phyloP scores from a whole-genome alignment of 106 monocot species.

The Apostasia ramifera region DNA sequence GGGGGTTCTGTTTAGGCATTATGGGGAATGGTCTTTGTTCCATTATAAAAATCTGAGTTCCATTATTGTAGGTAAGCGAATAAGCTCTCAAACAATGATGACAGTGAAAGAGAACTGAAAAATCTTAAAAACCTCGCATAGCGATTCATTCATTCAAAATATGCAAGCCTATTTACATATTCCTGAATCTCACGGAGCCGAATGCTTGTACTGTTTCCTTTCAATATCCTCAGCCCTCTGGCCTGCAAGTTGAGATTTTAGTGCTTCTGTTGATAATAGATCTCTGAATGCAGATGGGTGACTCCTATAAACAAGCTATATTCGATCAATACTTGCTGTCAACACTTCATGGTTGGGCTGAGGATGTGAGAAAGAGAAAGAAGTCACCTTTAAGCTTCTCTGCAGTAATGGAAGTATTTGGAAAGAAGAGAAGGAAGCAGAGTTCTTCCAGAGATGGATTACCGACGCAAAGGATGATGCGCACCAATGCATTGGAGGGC shows the following conservation, averaged over 20 bases:
- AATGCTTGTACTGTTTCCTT: too few species aligned
- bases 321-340: conserved; percentile 11
- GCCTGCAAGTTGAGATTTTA: background rate
- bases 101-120: too few species aligned
- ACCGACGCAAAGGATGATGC: conserved; percentile 3
- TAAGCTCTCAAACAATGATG: too few species aligned
- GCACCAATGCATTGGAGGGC: background rate
- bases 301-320: conserved; percentile 23
- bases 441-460: background rate
- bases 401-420: conserved; percentile 5
- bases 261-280: background rate
- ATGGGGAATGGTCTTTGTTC: too few species aligned
- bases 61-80: too few species aligned
- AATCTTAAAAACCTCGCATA: too few species aligned
- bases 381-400: background rate
- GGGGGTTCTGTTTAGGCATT: too few species aligned
- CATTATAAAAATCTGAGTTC: too few species aligned
- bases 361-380: conserved; percentile 11
- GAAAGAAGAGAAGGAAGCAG: background rate
- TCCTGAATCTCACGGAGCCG: too few species aligned
- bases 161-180: too few species aligned
- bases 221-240: background rate
- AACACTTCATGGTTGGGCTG: conserved; percentile 24
- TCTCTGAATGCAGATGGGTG: conserved; percentile 16
- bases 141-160: too few species aligned